Base-by-base conservation (phyloP, 1,284 basidiomycete species). In the Puccinia triticina region DNA sequence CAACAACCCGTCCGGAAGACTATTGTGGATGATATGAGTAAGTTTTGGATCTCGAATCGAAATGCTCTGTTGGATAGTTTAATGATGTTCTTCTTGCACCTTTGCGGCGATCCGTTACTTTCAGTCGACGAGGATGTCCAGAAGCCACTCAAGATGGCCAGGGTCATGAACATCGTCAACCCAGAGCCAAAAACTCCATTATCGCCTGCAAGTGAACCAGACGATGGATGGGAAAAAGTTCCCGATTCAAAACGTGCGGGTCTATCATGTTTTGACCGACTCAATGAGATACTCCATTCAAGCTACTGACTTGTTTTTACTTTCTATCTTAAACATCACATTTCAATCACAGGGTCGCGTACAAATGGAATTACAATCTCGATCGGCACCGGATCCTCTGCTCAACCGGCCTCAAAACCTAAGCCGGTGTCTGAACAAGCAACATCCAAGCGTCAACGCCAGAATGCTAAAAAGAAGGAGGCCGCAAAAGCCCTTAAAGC, bases 401-500 rank as follows among this genome's bases (percentile, higher is more conserved):
- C 18, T 32, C 69, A 48, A 29, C 26, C 69, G 18, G 26, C 78
- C 8, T 43, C 69, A 1, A 40, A 48, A 14, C 43, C 64, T 5
- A 50, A 69, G 21, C 32, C n/a, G 16, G 59, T 48, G 43, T 32
- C 78, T 43, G 78, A 69, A 32, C 53, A 61, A 46, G 50, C 46
- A 3, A 14, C 26, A 55, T 59, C 78, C 16, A 81, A 81, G 48
- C 78, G 78, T 34, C 78, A 81, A 46, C 78, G 78, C 29, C 78
- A 81, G 57, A 81, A 81, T 53, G 78, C 78, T 5, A 81, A 73
- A 37, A 81, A 81, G 69, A 81, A 81, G 34, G 78, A 81, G 43
- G 78, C 78, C 23, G 69, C 78, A 4, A 81, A 81, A 64, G 69
- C 78, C 11, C 46, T 71, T 21, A 81, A 81, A 57, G 69, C 32